Evolutionary conservation across 768 basidiomycete genomes (phyloP).

Genomic region (Termitomyces sp.): DNA sequence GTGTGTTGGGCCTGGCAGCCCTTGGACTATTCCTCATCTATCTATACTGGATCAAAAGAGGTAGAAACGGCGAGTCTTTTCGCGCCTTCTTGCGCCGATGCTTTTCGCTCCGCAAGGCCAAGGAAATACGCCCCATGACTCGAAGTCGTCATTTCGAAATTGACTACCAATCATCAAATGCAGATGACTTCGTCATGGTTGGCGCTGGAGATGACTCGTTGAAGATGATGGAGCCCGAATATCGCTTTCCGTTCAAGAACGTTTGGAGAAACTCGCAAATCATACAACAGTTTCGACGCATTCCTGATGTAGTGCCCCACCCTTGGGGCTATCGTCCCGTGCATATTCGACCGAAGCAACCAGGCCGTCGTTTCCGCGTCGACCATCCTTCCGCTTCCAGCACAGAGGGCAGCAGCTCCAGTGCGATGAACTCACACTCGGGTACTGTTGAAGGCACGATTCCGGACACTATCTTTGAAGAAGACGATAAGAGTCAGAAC

Average conservation of each 20-base stretch:
- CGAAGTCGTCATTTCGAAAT: constrained; percentile 12
- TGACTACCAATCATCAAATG: constrained; percentile 10
- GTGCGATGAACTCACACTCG: background rate
- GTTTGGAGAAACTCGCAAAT: constrained; percentile 13
- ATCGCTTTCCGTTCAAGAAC: constrained; percentile 2
- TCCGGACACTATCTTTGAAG: constrained; percentile 16
- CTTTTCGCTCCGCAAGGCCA: background rate
- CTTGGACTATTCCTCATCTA: background rate
- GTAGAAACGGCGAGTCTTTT: background rate
- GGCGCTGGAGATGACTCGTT: background rate
- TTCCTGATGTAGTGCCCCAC: constrained; percentile 10
- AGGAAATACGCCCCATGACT: constrained; percentile 4
- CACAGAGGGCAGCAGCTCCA: constrained; percentile 5
- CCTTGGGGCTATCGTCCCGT: constrained; percentile 15
- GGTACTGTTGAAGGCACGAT: constrained; percentile 3
- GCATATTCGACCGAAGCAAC: constrained; percentile 9
- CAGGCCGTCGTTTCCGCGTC: constrained; percentile 14
- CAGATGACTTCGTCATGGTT: constrained; percentile 9
- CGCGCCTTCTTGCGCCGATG: background rate
- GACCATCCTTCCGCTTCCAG: constrained; percentile 14
- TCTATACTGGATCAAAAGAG: constrained; percentile 1
- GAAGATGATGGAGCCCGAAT: background rate
- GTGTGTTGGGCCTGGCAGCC: constrained; percentile 1
- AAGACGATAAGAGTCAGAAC: constrained; percentile 7
- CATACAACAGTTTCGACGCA: constrained; percentile 10